These are phyloP conservation scores for Scutellaria baicalensis DNA, from an alignment of 257 asterid species.

Conservation along the genomic window DNA sequence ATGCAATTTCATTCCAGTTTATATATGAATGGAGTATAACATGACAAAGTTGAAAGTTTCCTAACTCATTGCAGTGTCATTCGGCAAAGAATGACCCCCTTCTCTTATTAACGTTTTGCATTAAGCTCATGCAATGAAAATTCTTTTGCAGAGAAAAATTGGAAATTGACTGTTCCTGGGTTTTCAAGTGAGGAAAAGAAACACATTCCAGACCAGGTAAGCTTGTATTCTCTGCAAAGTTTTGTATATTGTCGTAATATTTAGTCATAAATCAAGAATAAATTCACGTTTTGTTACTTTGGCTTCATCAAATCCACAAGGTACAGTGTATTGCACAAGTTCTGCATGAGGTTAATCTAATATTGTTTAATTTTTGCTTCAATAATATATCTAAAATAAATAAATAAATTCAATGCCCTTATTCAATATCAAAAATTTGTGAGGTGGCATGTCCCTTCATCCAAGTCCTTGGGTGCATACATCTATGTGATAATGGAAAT, in stretches of 20 bases:
- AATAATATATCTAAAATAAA: neutral
- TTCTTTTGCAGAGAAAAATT: constrained; percentile 77
- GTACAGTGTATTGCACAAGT: constrained; percentile 1
- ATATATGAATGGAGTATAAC: neutral
- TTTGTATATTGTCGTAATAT: neutral
- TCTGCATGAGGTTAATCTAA: neutral
- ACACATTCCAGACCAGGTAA: constrained; percentile 45
- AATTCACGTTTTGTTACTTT: neutral
- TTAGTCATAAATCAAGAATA: neutral
- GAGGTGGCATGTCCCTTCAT: neutral
- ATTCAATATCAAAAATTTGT: neutral
- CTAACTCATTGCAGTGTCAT: neutral
- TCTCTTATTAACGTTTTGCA: constrained; percentile 3
- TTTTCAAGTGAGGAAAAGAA: constrained; percentile 75
- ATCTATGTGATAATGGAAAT: neutral
- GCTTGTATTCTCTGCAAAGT: constrained; percentile 17
- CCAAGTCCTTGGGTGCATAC: neutral
- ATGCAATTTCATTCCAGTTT: neutral
- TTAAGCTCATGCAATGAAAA: constrained; percentile 17
- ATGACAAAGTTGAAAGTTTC: neutral
- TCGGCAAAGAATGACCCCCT: neutral
- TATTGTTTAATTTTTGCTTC: neutral
- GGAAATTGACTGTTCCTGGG: constrained; percentile 79
- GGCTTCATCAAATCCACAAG: neutral
- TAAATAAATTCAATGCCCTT: neutral